These are phyloP conservation scores for Tirmania nivea DNA, from an alignment of 495 filamentous ascomycete genomes.

Conservation along the genomic window DNA sequence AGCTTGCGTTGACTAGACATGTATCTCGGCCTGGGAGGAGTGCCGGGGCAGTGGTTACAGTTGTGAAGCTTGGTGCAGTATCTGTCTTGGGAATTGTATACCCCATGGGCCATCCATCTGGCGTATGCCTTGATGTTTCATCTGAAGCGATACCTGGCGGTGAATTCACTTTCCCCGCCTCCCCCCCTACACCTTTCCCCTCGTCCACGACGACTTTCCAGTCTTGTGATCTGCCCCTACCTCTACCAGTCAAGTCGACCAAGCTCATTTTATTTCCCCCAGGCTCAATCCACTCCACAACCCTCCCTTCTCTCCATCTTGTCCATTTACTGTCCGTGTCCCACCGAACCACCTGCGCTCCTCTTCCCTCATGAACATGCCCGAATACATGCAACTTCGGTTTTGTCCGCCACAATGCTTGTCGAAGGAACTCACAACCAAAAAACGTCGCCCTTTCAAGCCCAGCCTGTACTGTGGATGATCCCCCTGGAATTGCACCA, in stretches of 20 bases:
- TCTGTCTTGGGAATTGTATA: too few species aligned
- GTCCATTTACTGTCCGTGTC: slow-evolving; percentile 11
- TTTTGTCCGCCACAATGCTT: slow-evolving; percentile 56
- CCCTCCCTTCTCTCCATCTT: slow-evolving; percentile 1
- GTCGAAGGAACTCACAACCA: slow-evolving; percentile 54
- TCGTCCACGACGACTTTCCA: slow-evolving; percentile 1
- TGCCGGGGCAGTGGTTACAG: too few species aligned
- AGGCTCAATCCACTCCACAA: slow-evolving; percentile 1
- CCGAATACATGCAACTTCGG: slow-evolving; percentile 75
- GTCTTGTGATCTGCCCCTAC: background rate
- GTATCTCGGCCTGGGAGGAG: too few species aligned
- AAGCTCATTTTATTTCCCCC: slow-evolving; percentile 1
- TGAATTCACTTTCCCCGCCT: too few species aligned
- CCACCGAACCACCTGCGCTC: slow-evolving; percentile 39
- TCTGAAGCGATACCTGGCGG: too few species aligned
- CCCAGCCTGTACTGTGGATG: background rate
- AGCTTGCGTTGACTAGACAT: background rate
- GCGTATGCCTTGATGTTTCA: too few species aligned
- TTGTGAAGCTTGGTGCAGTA: too few species aligned
- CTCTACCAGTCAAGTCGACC: background rate
- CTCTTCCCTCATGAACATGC: slow-evolving; percentile 57
- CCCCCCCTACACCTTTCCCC: background rate
- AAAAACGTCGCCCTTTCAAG: slow-evolving; percentile 9
- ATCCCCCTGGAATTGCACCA: background rate
- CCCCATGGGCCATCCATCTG: too few species aligned